Conservation (phyloP, 75 land plant genomes). For the Cryptomeria japonica region DNA sequence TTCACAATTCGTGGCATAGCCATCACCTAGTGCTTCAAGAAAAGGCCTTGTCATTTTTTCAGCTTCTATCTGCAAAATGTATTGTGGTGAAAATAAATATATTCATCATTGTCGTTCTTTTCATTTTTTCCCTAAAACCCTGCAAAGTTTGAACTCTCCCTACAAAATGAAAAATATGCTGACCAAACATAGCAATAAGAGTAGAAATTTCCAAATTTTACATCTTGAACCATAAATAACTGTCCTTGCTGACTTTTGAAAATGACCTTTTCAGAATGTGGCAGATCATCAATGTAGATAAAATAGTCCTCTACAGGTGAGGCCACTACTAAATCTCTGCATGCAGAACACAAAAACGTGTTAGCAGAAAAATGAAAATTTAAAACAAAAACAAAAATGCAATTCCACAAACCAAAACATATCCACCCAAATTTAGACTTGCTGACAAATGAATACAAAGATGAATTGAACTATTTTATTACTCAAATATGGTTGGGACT, state of each 20-base stretch:
- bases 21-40: constrained; percentile 89
- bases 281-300: constrained; percentile 83
- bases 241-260: background rate
- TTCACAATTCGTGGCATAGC: constrained; percentile 77
- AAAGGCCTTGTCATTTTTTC: constrained; percentile 56
- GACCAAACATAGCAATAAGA: background rate
- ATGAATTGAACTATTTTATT: background rate
- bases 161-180: background rate
- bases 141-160: background rate
- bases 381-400: background rate
- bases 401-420: background rate
- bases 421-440: background rate
- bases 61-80: constrained; percentile 56
- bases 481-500: background rate
- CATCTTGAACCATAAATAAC: background rate
- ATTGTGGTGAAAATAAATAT: background rate
- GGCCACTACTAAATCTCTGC: constrained; percentile 92
- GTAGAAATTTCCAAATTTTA: background rate
- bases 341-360: background rate
- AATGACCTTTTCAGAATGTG: constrained; percentile 61
- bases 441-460: constrained; percentile 1
- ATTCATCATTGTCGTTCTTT: background rate
- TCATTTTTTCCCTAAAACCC: background rate
- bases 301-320: constrained; percentile 99
- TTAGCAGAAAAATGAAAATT: background rate